Conservation (phyloP, 805 yeast species). For the Ogataea methylovora region DNA sequence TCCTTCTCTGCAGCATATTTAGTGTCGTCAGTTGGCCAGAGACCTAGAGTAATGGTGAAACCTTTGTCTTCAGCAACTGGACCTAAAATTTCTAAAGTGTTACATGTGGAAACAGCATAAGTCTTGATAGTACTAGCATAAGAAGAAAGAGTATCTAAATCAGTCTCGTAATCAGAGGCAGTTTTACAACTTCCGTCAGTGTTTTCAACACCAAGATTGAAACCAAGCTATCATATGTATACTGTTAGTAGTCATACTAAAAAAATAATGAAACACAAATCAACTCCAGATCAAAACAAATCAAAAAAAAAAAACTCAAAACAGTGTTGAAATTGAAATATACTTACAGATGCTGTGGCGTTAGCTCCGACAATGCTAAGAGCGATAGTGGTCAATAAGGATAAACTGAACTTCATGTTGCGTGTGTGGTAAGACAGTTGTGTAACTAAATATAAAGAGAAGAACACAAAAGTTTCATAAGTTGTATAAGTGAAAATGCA, state of each 20-base stretch:
- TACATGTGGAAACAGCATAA: conserved; percentile 91
- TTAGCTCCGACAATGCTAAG: conserved; percentile 10
- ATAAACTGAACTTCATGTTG: conserved; percentile 19
- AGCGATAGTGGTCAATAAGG: conserved; percentile 17
- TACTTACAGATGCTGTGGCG: conserved; percentile 17
- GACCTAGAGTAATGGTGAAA: conserved; percentile 72
- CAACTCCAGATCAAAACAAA: neutral
- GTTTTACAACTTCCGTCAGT: conserved; percentile 71
- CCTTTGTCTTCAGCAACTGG: conserved; percentile 81
- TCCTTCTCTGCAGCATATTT: conserved; percentile 69
- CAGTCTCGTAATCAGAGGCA: conserved; percentile 60
- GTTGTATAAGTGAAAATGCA: too few relatives aligned
- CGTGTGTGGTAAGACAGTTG: conserved; percentile 2
- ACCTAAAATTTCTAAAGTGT: conserved; percentile 75
- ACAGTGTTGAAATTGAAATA: conserved; percentile 3
- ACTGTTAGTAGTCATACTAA: too few relatives aligned
- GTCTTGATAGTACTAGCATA: conserved; percentile 69
- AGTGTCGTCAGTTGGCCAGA: conserved; percentile 88
- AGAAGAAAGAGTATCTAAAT: conserved; percentile 49
- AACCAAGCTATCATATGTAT: conserved; percentile 48
- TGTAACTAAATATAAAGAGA: conserved; percentile 1
- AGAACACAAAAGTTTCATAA: too few relatives aligned
- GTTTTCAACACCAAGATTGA: conserved; percentile 81
- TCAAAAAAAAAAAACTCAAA: conserved; percentile 1
- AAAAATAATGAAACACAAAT: neutral